These are phyloP conservation scores for Solanum aculeatissimum DNA, from an alignment of 305 asterid genomes.

Conservation along the genomic window DNA sequence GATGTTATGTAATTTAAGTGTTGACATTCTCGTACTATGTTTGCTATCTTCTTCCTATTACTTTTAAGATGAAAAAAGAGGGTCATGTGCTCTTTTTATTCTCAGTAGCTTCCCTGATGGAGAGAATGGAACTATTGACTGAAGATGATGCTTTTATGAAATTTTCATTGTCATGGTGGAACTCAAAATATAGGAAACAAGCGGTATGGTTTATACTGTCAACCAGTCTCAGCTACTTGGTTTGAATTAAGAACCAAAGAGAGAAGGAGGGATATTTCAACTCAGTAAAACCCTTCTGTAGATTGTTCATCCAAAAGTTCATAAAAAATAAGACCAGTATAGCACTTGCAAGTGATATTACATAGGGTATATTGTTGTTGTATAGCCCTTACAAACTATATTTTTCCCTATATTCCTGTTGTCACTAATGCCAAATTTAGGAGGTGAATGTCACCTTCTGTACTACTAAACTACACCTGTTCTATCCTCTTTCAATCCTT, in stretches of 20 bases:
- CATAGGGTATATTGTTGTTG: too few species aligned
- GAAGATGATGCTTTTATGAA: background rate
- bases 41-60: background rate
- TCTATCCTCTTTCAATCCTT: background rate
- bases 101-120: background rate
- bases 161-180: background rate
- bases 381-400: background rate
- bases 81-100: background rate
- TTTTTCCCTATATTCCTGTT: background rate
- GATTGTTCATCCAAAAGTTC: background rate
- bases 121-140: background rate
- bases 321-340: background rate
- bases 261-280: background rate
- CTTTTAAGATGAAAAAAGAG: background rate
- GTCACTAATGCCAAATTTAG: background rate
- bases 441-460: background rate
- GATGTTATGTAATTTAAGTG: background rate
- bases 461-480: background rate
- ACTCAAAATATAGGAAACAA: background rate
- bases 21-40: background rate
- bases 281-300: background rate
- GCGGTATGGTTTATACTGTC: background rate
- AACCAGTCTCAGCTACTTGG: background rate
- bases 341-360: background rate
- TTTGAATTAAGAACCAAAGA: background rate